phyloP scores from a whole-genome alignment of 1,139 yeast genomes.

The Saccharomyces hybrid region DNA sequence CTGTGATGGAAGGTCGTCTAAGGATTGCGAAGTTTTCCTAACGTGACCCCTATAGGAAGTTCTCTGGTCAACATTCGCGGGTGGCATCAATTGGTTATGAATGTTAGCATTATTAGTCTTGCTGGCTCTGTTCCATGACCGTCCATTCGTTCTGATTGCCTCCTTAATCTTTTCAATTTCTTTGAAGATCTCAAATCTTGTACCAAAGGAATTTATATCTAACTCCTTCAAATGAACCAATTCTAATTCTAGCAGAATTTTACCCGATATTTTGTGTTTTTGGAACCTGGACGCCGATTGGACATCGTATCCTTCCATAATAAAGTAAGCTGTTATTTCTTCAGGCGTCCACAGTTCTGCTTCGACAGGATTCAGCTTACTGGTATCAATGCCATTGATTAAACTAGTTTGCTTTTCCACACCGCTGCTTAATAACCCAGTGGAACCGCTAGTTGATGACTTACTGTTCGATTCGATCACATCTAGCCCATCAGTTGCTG shows the following conservation, averaged over 20 bases:
- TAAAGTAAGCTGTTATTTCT: slow-evolving; percentile 75
- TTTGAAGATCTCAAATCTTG: slow-evolving; percentile 83
- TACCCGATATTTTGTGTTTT: slow-evolving; percentile 83
- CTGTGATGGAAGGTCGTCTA: slow-evolving; percentile 37
- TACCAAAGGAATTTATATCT: slow-evolving; percentile 89
- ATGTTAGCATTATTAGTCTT: slow-evolving; percentile 1
- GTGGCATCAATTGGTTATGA: slow-evolving; percentile 26
- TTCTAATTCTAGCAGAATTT: slow-evolving; percentile 77
- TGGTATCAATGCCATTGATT: slow-evolving; percentile 6
- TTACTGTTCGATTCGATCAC: slow-evolving; percentile 7
- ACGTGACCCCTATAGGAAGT: slow-evolving; percentile 32
- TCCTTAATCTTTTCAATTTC: slow-evolving; percentile 67
- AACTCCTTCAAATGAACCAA: slow-evolving; percentile 80
- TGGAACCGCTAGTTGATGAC: slow-evolving; percentile 6
- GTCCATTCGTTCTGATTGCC: slow-evolving; percentile 5
- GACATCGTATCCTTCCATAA: slow-evolving; percentile 63
- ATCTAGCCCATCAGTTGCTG: slow-evolving; percentile 12
- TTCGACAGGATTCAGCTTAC: slow-evolving; percentile 11
- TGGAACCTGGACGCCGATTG: slow-evolving; percentile 71
- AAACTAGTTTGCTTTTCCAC: not conserved
- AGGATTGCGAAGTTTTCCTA: slow-evolving; percentile 45
- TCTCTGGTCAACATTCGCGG: slow-evolving; percentile 26
- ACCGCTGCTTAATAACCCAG: not conserved
- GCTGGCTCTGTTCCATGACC: not conserved
- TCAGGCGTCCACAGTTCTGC: slow-evolving; percentile 75